Evolutionary conservation across 2,329 filamentous ascomycete species (phyloP), one percentile per base, ranked within the genome.

Genomic region (Cladophialophora bantiana): DNA sequence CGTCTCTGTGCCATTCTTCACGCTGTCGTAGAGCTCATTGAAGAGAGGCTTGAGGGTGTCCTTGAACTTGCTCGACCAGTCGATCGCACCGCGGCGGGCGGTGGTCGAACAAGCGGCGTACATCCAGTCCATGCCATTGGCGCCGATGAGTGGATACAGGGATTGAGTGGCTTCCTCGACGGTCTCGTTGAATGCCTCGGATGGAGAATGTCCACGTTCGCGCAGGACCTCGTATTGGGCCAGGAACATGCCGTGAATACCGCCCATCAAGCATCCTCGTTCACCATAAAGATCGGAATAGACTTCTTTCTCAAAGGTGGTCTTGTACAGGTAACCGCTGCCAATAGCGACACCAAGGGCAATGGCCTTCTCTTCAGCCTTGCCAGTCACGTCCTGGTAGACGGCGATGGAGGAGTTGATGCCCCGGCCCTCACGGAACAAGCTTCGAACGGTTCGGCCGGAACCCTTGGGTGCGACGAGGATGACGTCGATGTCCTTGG

Each of bases 211-310:
- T 83, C 95, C 95, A 75, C 92, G 91, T 90, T 99, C 95, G 79
- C 95, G 94, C 83, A 99, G 94, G 75, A 99, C 95, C 88, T 99
- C 95, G 88, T 99, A 99, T 87, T 99, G 95, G 70, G 95, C 95
- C 75, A 99, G 93, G 92, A 99, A 99, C 95, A 99, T 99, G 81
- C 95, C 95, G 89, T 99, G 95, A 84, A 99, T 99, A 83, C 95
- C 95, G 77, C 95, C 95, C 95, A 99, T 99, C 78, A 99, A 87
- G 90, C 95, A 99, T 81, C 95, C 95, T 85, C 95, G 94, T 91
- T 99, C 95, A 83, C 95, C 95, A 87, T 99, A 99, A 75, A 99
- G 90, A 84, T 98, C 95, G 71, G 93, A 97, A 91, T 96, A 97
- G 80, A 99, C 95, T 87, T 99, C 95, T 91, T 99, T 99, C 89